Conservation (phyloP, 768 basidiomycete species). For the Suillus cothurnatus region DNA sequence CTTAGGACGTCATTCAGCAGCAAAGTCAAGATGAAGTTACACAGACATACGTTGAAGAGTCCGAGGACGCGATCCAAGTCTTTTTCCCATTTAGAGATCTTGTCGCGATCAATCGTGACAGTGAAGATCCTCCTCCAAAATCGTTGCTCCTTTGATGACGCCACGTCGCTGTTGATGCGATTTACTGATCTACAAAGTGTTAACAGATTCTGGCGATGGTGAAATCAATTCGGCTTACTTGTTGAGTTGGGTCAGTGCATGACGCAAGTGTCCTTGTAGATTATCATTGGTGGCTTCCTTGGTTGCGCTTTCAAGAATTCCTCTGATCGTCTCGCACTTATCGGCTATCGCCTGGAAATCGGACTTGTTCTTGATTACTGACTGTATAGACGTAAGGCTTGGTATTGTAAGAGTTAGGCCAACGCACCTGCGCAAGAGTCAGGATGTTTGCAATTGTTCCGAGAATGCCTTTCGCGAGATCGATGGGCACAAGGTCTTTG, state of each 20-base stretch:
- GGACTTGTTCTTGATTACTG: background rate
- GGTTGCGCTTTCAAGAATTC: background rate
- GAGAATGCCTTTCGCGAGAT: background rate
- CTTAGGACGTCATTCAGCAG: too few relatives aligned
- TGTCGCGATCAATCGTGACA: background rate
- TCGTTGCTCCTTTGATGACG: background rate
- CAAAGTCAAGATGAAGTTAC: background rate
- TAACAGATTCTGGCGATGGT: background rate
- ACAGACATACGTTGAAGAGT: background rate
- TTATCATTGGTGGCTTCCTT: background rate
- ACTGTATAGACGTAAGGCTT: background rate
- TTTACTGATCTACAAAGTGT: background rate
- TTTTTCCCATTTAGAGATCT: background rate
- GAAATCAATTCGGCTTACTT: background rate
- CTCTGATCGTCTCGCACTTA: background rate
- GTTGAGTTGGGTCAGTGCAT: background rate
- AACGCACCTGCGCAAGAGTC: background rate
- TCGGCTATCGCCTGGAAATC: background rate
- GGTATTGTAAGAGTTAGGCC: background rate
- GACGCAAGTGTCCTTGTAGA: background rate
- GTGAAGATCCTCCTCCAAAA: background rate
- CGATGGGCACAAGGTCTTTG: background rate
- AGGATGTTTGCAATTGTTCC: background rate
- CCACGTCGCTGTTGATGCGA: background rate
- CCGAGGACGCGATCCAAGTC: background rate